These are phyloP conservation scores for Trifolium repens DNA, from an alignment of 306 rosid species.

Conservation along the genomic window DNA sequence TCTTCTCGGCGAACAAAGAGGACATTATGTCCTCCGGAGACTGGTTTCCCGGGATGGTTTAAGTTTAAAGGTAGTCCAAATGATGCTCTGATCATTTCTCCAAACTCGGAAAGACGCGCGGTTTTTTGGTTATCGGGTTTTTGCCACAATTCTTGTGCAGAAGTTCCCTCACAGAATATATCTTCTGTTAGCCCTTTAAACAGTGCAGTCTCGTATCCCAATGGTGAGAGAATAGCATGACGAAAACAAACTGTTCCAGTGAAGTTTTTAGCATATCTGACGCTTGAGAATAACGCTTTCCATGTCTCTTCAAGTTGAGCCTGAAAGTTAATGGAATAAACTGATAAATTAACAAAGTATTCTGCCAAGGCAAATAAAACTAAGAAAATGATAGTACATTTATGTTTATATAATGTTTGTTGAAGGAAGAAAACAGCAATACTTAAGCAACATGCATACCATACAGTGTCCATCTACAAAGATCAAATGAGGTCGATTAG, in stretches of 20 bases:
- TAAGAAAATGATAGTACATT: not conserved
- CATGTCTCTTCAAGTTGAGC: slow-evolving; percentile 91
- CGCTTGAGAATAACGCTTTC: slow-evolving; percentile 81
- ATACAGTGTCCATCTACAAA: slow-evolving; percentile 91
- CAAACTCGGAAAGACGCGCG: slow-evolving; percentile 91
- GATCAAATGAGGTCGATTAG: slow-evolving; percentile 82
- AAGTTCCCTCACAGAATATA: slow-evolving; percentile 66
- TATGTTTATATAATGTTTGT: not conserved
- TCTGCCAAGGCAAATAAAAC: slow-evolving; percentile 28
- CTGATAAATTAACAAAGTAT: slow-evolving; percentile 24
- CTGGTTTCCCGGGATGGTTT: slow-evolving; percentile 52
- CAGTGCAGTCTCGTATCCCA: slow-evolving; percentile 89
- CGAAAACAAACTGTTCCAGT: slow-evolving; percentile 84
- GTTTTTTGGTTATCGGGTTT: slow-evolving; percentile 72
- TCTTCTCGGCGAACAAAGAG: slow-evolving; percentile 96
- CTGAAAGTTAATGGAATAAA: slow-evolving; percentile 53
- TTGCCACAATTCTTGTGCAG: slow-evolving; percentile 75
- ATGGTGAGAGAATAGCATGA: slow-evolving; percentile 81
- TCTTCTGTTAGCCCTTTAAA: slow-evolving; percentile 78
- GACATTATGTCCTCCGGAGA: slow-evolving; percentile 59
- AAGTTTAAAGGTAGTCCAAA: slow-evolving; percentile 65
- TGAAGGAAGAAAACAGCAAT: not conserved
- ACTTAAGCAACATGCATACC: slow-evolving; percentile 53
- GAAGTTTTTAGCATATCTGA: slow-evolving; percentile 83
- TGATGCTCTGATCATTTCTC: slow-evolving; percentile 87